Base-by-base conservation (phyloP, 306 rosid genomes). In the Acmispon strigosus region DNA sequence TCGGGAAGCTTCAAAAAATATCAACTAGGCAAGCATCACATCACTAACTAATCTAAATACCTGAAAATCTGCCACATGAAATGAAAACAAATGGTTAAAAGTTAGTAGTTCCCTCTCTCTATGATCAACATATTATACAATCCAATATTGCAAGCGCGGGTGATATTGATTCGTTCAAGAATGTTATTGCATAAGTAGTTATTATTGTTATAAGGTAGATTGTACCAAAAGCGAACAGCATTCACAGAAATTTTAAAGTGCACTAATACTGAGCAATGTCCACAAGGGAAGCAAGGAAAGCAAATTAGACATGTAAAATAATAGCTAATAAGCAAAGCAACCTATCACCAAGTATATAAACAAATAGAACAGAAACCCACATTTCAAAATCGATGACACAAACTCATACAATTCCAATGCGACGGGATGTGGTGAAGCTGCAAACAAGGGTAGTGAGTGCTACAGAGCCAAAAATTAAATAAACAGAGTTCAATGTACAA, bases 11-110 rank as follows among this genome's bases (percentile, higher is more conserved):
- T 70, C 59, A 43, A 60, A 77, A 9, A 44, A 14, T n/a, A 17
- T 72, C 75, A 37, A 62, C 53, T 58, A 59, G 14, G 65, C 61
- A 52, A 29, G 65, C 76, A 17, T 47, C 67, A 10, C 51, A 62
- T 65, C 66, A 58, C 63, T 70, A 49, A 53, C 82, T 81, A 81
- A 70, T 45, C 79, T 67, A 76, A 44, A 58, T 10, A 41, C 37
- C 65, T 62, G 70, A 55, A 32, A 6, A 73, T 19, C 74, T 77
- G 82, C 77, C 49, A 68, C 45, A 3, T 6, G 11, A 61, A 27
- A 73, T 45, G 36, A 41, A 72, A 71, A 44, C 12, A 56, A 51
- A 22, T 2, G 56, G 18, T 14, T 8, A 37, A 15, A 5, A 32
- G 36, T 66, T 49, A 14, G 58, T 5, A 22, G 69, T 48, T 66